phyloP scores from a whole-genome alignment of 768 basidiomycete genomes.

The Xerocomellus dryophilus region DNA sequence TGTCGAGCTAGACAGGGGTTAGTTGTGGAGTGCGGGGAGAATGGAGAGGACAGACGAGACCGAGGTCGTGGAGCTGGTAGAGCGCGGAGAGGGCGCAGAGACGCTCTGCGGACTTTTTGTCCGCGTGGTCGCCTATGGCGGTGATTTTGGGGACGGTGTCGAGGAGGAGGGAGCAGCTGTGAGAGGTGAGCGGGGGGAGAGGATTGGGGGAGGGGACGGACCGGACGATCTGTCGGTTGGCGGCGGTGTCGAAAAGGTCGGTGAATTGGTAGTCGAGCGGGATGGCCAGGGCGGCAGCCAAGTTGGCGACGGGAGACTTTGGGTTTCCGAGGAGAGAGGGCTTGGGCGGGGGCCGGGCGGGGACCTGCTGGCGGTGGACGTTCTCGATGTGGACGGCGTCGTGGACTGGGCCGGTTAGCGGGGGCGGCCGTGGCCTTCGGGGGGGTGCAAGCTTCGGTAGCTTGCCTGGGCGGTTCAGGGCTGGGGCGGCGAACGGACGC shows the following conservation, averaged over 20 bases:
- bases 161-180: slow-evolving; percentile 26
- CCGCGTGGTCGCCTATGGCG: slow-evolving; percentile 59
- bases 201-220: slow-evolving; percentile 1
- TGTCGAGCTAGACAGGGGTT: slow-evolving; percentile 27
- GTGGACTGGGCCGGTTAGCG: slow-evolving; percentile 34
- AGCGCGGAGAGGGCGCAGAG: slow-evolving; percentile 75
- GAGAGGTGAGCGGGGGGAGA: slow-evolving; percentile 3
- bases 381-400: slow-evolving; percentile 34
- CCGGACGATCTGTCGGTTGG: slow-evolving; percentile 21
- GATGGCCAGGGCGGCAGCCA: slow-evolving; percentile 15
- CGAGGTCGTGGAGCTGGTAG: slow-evolving; percentile 61
- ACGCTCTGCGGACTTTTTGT: slow-evolving; percentile 63
- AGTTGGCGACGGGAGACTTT: slow-evolving; percentile 52
- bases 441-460: slow-evolving; percentile 2
- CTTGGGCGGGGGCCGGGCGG: slow-evolving; percentile 24
- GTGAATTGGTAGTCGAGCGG: slow-evolving; percentile 16
- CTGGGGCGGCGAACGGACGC: slow-evolving; percentile 5
- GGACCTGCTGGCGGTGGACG: slow-evolving; percentile 19
- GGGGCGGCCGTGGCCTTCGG: not conserved
- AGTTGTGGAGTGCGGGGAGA: not conserved
- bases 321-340: slow-evolving; percentile 41
- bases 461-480: slow-evolving; percentile 15
- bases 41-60: slow-evolving; percentile 51
- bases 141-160: slow-evolving; percentile 38
- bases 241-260: slow-evolving; percentile 12